Conservation (phyloP, 371 early-diverging fungal genomes). For the Mucor lusitanicus region DNA sequence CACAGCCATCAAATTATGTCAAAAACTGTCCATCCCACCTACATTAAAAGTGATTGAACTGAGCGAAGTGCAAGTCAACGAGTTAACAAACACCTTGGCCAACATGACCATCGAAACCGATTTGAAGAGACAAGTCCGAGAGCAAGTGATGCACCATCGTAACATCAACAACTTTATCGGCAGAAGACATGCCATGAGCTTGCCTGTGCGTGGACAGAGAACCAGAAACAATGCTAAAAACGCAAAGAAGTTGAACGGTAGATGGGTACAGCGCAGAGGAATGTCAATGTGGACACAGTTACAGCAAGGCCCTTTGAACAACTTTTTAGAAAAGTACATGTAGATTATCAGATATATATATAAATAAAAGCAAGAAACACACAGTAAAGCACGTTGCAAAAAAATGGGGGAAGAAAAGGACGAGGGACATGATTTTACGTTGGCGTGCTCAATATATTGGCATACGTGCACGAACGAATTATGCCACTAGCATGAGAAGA, state of each 20-base stretch:
- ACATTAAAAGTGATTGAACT: conserved; percentile 80
- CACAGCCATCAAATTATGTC: conserved; percentile 77
- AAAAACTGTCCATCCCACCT: conserved; percentile 77
- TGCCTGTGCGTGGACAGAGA: conserved; percentile 91
- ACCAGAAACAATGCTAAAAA: conserved; percentile 89
- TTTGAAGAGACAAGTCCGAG: conserved; percentile 76
- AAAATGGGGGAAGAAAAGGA: neutral
- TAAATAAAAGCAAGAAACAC: neutral
- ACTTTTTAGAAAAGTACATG: conserved; percentile 37
- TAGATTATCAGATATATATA: conserved; percentile 11
- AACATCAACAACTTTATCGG: conserved; percentile 86
- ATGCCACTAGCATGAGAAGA: neutral
- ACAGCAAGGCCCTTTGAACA: conserved; percentile 34
- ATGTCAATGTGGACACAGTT: conserved; percentile 40
- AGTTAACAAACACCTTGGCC: conserved; percentile 81
- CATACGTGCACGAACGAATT: too few species aligned
- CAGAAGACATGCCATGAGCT: conserved; percentile 80
- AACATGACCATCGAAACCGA: conserved; percentile 92
- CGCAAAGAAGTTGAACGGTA: conserved; percentile 83
- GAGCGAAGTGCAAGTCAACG: conserved; percentile 85
- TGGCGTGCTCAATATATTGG: too few species aligned
- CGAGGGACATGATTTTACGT: neutral
- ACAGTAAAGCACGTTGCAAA: neutral
- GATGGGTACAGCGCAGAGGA: conserved; percentile 56
- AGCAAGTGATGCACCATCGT: conserved; percentile 81